A percentile compares a stretch with the other conserved stretches of the same genome.
Conservation (phyloP, 2,329 filamentous ascomycete genomes). For the Sclerotinia subarctica region DNA sequence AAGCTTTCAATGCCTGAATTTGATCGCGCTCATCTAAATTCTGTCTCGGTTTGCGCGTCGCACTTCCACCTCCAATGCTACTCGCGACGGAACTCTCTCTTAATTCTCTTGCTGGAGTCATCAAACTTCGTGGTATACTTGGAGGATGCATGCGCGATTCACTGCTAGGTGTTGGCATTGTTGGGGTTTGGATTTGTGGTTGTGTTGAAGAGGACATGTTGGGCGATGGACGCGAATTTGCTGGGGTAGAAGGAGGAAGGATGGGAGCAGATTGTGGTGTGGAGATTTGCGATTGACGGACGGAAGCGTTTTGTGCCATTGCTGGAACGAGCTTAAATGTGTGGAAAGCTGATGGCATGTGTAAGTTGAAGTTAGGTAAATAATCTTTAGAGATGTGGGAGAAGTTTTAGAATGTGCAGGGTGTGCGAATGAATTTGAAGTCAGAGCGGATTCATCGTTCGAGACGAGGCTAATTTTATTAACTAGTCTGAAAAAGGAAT, state of each 20-base stretch:
- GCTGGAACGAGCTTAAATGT: slow-evolving; percentile 38
- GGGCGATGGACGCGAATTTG: slow-evolving; percentile 26
- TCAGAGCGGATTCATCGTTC: slow-evolving; percentile 13
- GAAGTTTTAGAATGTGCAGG: slow-evolving; percentile 14
- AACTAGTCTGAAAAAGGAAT: slow-evolving; percentile 1
- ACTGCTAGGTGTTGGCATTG: slow-evolving; percentile 29
- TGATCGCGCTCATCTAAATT: slow-evolving; percentile 39
- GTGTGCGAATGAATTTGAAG: slow-evolving; percentile 11
- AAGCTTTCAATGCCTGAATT: slow-evolving; percentile 37
- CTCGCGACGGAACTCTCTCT: slow-evolving; percentile 36
- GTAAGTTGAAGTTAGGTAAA: slow-evolving; percentile 15
- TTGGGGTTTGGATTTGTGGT: slow-evolving; percentile 28
- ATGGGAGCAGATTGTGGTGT: slow-evolving; percentile 29
- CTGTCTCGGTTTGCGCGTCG: slow-evolving; percentile 37
- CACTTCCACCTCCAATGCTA: slow-evolving; percentile 32
- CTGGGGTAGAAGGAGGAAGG: slow-evolving; percentile 33
- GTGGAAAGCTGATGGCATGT: slow-evolving; percentile 34
- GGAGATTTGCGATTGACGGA: slow-evolving; percentile 22
- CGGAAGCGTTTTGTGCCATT: slow-evolving; percentile 28
- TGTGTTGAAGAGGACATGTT: slow-evolving; percentile 21
- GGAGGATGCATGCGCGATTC: slow-evolving; percentile 38
- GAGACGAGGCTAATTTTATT: slow-evolving; percentile 16
- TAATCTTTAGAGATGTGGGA: not conserved
- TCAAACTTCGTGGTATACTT: slow-evolving; percentile 33
- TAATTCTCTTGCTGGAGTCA: slow-evolving; percentile 36